Conservation (phyloP, 305 asterid species). For the Fraxinus albicans region DNA sequence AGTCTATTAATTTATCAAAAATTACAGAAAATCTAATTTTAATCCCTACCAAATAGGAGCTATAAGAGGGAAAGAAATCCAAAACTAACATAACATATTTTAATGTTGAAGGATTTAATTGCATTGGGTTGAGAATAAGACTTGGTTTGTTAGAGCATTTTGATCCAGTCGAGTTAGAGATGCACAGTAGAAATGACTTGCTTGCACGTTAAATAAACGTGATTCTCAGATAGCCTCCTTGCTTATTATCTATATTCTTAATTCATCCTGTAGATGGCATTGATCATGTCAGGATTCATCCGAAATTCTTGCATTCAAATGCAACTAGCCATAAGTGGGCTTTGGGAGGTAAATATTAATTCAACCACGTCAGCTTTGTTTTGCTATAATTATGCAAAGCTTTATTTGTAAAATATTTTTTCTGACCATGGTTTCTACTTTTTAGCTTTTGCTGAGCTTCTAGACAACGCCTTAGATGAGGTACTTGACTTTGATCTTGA, state of each 20-base stretch:
- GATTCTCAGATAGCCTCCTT: not conserved
- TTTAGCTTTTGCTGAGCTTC: constrained; percentile 79
- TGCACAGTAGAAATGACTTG: not conserved
- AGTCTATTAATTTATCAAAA: too few species aligned
- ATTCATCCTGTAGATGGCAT: constrained; percentile 45
- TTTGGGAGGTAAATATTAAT: constrained; percentile 53
- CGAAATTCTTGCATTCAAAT: constrained; percentile 79
- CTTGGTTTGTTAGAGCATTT: not conserved
- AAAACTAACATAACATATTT: too few species aligned
- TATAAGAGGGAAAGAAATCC: too few species aligned
- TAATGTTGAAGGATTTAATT: not conserved
- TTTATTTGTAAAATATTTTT: not conserved
- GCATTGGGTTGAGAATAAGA: not conserved
- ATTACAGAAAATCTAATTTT: too few species aligned
- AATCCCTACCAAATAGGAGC: too few species aligned
- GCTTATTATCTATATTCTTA: not conserved
- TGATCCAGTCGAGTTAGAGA: not conserved
- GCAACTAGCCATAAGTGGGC: constrained; percentile 93
- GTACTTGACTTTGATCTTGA: constrained; percentile 24
- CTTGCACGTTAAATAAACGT: not conserved
- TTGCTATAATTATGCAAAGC: not conserved
- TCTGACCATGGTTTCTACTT: not conserved
- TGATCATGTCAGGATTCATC: constrained; percentile 82
- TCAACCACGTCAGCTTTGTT: not conserved
- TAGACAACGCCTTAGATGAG: constrained; percentile 81